phyloP scores from a whole-genome alignment of 1,139 yeast genomes.

The Zygoascus sp. region DNA sequence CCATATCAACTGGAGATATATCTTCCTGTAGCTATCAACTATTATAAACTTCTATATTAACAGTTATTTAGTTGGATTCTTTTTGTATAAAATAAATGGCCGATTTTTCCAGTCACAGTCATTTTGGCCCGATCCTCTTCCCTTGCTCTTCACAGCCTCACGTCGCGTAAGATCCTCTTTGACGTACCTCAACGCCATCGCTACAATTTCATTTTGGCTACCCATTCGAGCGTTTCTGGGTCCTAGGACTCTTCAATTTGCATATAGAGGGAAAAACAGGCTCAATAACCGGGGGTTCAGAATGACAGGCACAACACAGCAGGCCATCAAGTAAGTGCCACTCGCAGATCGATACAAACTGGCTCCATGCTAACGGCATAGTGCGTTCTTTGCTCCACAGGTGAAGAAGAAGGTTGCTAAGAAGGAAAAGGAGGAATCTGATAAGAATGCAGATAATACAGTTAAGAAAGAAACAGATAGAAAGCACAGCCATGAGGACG shows the following conservation, averaged over 20 bases:
- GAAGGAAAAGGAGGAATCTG: neutral
- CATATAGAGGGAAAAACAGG: neutral
- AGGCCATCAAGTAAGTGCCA: slow-evolving; percentile 12
- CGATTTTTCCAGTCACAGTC: no score
- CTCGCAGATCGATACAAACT: neutral
- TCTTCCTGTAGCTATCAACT: no score
- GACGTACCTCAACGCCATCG: neutral
- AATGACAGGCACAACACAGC: slow-evolving; percentile 14
- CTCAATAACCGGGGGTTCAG: neutral
- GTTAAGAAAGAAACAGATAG: neutral
- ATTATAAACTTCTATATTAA: no score
- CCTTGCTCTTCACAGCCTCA: no score
- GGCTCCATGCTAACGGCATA: neutral
- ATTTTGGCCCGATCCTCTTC: no score
- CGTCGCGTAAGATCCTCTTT: neutral
- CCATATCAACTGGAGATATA: no score
- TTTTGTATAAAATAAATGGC: no score
- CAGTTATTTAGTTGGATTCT: no score
- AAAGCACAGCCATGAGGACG: neutral
- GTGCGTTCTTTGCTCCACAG: slow-evolving; percentile 10
- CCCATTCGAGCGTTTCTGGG: neutral
- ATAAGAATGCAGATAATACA: neutral
- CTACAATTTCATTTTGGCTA: neutral
- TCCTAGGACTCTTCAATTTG: slow-evolving; percentile 4
- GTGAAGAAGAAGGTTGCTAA: slow-evolving; percentile 2